Evolutionary conservation across 768 basidiomycete genomes (phyloP).

Genomic region (Kwoniella heveanensis): DNA sequence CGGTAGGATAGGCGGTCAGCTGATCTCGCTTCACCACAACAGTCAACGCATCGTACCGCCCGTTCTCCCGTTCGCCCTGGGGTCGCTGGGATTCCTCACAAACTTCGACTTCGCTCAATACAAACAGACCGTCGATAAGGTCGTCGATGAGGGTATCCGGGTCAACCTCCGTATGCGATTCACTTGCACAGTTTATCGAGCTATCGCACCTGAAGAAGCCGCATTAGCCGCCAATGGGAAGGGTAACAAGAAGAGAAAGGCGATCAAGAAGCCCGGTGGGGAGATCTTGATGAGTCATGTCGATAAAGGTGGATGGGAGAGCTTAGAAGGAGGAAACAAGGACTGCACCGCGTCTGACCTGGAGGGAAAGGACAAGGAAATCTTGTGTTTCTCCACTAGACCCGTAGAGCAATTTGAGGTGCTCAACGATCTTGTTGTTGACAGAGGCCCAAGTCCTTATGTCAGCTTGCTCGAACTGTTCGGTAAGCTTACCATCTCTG

Average conservation of each 20-base stretch:
- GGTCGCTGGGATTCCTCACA: conserved; percentile 95
- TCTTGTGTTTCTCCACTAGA: conserved; percentile 94
- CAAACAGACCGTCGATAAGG: conserved; percentile 82
- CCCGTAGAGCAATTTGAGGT: conserved; percentile 95
- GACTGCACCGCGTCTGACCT: conserved; percentile 19
- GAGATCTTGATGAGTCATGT: conserved; percentile 96
- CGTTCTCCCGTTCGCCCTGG: conserved; percentile 93
- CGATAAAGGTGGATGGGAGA: conserved; percentile 91
- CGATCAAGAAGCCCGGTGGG: conserved; percentile 88
- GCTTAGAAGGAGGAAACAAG: conserved; percentile 69
- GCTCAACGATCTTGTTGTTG: conserved; percentile 96
- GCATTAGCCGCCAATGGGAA: conserved; percentile 58
- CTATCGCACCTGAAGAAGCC: conserved; percentile 71
- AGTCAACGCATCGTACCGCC: conserved; percentile 94
- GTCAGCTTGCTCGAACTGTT: conserved; percentile 94
- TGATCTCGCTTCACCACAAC: too few species aligned
- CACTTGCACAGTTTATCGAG: conserved; percentile 96
- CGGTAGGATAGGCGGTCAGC: too few species aligned
- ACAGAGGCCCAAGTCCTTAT: conserved; percentile 96
- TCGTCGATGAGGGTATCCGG: conserved; percentile 87
- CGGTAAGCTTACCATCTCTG: conserved; percentile 65
- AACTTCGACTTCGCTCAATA: conserved; percentile 95
- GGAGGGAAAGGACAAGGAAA: conserved; percentile 80
- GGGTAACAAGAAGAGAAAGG: conserved; percentile 61
- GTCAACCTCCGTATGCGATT: conserved; percentile 99